Base-by-base conservation (phyloP, 2,329 filamentous ascomycete genomes). In the Acrocalymma vagum region DNA sequence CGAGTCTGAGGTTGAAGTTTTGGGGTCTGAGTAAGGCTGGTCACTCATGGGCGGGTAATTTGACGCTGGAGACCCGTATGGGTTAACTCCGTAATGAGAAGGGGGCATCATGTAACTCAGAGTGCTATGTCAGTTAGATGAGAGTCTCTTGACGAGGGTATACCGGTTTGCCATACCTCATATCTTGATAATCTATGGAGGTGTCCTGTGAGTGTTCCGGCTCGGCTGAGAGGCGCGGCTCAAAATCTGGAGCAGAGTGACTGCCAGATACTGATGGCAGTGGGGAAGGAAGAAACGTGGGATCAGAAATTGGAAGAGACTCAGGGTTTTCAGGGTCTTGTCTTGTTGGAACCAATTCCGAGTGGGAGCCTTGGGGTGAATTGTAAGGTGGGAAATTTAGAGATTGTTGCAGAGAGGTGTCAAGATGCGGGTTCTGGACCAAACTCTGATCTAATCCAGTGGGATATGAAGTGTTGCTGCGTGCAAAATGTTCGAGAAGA, bases 71-170 rank as follows among this genome's bases (percentile, higher is more conserved):
- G 63, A 63, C 26, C 61, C 61, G 42, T 67, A 70, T 25, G 70
- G 59, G 42, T 63, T 61, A 53, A 68, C 59, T 46, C 60, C 61
- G 54, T 71, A 70, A 42, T 69, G 70, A 44, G 66, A 59, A 53
- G 69, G 62, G 47, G 67, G 55, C 68, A 70, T 69, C 61, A 70
- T 68, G 46, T 62, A 70, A 37, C 62, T 67, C 53, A 71, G 55
- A 44, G 65, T 66, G 64, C 69, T 72, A 39, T 8, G 24, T 13
- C 28, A 26, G 43, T 65, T 15, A 63, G 59, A 38, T 15, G 13
- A n/a, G n/a, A 15, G 35, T 14, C 14, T n/a, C 4, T 11, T 24
- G 14, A 6, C 9, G 14, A 18, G 25, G 29, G 24, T 27, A 15
- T 33, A 20, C 14, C 23, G 26, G 31, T 18, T 18, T 13, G 9